Conservation (phyloP, 1,284 basidiomycete species). For the Gastroboletus turbinatus region DNA sequence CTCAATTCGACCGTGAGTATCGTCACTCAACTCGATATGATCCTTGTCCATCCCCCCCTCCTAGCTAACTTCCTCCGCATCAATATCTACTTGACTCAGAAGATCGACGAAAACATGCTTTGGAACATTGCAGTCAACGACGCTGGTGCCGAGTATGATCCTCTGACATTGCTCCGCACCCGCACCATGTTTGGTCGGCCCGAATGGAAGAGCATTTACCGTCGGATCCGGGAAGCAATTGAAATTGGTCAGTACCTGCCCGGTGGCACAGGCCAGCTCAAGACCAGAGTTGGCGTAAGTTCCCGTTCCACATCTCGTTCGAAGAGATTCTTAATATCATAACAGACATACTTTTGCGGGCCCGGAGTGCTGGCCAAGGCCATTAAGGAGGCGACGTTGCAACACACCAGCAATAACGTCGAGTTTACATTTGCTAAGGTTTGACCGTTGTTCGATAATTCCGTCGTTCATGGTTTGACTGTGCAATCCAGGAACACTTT, state of each 20-base stretch:
- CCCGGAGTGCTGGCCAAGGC: slow-evolving; percentile 69
- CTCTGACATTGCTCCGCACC: slow-evolving; percentile 79
- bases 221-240: slow-evolving; percentile 68
- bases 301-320: neutral
- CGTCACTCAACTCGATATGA: neutral
- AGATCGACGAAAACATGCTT: slow-evolving; percentile 80
- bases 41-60: neutral
- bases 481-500: slow-evolving; percentile 57
- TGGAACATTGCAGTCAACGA: slow-evolving; percentile 90
- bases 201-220: slow-evolving; percentile 80
- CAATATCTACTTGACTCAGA: slow-evolving; percentile 88
- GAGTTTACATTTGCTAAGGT: slow-evolving; percentile 83
- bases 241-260: slow-evolving; percentile 78
- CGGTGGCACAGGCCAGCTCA: slow-evolving; percentile 72
- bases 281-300: slow-evolving; percentile 78
- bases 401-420: slow-evolving; percentile 53
- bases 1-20: slow-evolving; percentile 76
- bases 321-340: slow-evolving; percentile 5
- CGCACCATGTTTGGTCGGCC: slow-evolving; percentile 88
- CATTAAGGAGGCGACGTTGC: slow-evolving; percentile 67
- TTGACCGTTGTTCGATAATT: slow-evolving; percentile 1
- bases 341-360: slow-evolving; percentile 85
- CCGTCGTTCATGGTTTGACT: slow-evolving; percentile 2
- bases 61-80: slow-evolving; percentile 86
- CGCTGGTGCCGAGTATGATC: slow-evolving; percentile 79